These are phyloP conservation scores for Myxozyma geophila DNA, from an alignment of 805 yeast species.

Conservation along the genomic window DNA sequence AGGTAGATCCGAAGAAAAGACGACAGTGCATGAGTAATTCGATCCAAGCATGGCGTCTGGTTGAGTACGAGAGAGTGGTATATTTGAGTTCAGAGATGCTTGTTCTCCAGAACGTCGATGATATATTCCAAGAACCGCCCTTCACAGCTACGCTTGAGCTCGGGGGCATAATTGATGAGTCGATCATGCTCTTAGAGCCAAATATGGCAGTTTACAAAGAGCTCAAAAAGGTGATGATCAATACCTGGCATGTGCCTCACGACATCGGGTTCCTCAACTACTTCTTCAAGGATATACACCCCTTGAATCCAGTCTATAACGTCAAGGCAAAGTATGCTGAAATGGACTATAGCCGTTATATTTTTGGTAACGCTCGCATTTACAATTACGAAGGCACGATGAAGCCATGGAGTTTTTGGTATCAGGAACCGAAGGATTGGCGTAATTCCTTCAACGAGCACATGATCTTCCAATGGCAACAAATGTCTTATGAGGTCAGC, in stretches of 20 bases:
- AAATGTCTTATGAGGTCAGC: slow-evolving; percentile 25
- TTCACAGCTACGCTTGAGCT: slow-evolving; percentile 33
- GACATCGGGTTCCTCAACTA: slow-evolving; percentile 30
- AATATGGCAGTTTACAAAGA: slow-evolving; percentile 28
- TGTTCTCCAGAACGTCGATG: slow-evolving; percentile 28
- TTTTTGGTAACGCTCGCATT: slow-evolving; percentile 30
- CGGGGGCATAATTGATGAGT: slow-evolving; percentile 33
- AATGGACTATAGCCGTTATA: slow-evolving; percentile 24
- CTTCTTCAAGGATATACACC: slow-evolving; percentile 28
- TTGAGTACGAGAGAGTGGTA: slow-evolving; percentile 30
- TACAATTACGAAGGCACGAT: slow-evolving; percentile 34
- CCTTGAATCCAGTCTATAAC: slow-evolving; percentile 33
- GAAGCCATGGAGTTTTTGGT: slow-evolving; percentile 36
- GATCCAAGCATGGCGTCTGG: slow-evolving; percentile 35
- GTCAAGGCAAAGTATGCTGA: slow-evolving; percentile 27
- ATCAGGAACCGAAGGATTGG: slow-evolving; percentile 27
- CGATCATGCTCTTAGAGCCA: slow-evolving; percentile 33
- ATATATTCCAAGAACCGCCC: slow-evolving; percentile 28
- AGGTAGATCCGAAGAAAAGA: neutral
- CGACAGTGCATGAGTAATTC: slow-evolving; percentile 24
- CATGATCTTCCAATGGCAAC: slow-evolving; percentile 33
- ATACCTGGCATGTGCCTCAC: slow-evolving; percentile 20
- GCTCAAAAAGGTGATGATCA: slow-evolving; percentile 21
- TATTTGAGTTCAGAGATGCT: slow-evolving; percentile 32
- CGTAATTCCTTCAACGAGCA: slow-evolving; percentile 29